Conservation (phyloP, 805 yeast species). For the Huiozyma sinensis region DNA sequence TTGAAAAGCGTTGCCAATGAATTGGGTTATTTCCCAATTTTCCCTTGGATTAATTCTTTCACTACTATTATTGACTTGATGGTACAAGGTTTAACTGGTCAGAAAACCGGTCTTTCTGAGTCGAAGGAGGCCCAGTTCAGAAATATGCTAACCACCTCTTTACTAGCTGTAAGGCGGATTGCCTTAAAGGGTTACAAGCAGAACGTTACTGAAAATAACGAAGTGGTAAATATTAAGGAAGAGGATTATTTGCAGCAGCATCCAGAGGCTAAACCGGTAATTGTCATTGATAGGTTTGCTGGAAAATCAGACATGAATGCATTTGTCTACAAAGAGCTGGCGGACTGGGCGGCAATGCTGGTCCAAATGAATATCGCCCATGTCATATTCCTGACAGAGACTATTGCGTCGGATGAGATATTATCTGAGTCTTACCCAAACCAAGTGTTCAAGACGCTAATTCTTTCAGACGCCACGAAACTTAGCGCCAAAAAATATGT, state of each 20-base stretch:
- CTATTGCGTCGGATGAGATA: conserved; percentile 61
- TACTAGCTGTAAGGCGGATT: conserved; percentile 63
- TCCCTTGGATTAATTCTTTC: conserved; percentile 81
- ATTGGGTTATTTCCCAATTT: conserved; percentile 86
- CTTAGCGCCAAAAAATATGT: conserved; percentile 64
- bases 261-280: conserved; percentile 76
- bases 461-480: conserved; percentile 72
- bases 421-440: conserved; percentile 71
- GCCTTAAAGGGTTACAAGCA: conserved; percentile 38
- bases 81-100: conserved; percentile 87
- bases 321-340: conserved; percentile 59
- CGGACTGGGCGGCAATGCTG: conserved; percentile 82
- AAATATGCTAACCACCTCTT: conserved; percentile 62
- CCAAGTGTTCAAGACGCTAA: conserved; percentile 67
- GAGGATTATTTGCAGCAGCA: conserved; percentile 78
- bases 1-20: conserved; percentile 60
- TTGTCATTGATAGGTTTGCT: conserved; percentile 68
- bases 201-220: conserved; percentile 23
- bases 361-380: conserved; percentile 76
- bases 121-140: conserved; percentile 71
- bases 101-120: conserved; percentile 82
- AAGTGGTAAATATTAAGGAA: conserved; percentile 40
- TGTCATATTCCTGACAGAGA: conserved; percentile 80
- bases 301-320: conserved; percentile 50
- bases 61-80: conserved; percentile 74